A percentile compares a stretch with the other conserved stretches of the same genome.
These are phyloP conservation scores for Hortaea sp. DNA, from an alignment of 2,329 filamentous ascomycete species.

Conservation along the genomic window DNA sequence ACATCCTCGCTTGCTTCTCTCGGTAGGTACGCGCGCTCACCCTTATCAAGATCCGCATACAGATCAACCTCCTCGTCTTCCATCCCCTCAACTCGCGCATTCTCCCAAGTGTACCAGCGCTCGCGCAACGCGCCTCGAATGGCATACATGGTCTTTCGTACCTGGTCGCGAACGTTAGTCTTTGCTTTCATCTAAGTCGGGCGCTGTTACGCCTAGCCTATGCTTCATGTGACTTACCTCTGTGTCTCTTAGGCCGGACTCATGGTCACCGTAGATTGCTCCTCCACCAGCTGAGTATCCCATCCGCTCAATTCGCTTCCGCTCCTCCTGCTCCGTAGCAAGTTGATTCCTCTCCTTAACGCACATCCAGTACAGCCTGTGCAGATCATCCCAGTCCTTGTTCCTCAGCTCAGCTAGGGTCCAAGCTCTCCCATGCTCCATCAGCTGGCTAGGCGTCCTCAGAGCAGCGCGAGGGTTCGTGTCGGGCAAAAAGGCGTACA, in stretches of 20 bases:
- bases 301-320: conserved; percentile 54
- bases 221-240: conserved; percentile 23
- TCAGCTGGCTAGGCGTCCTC: conserved; percentile 59
- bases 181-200: too few relatives aligned
- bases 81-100: conserved; percentile 57
- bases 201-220: too few relatives aligned
- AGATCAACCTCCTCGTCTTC: conserved; percentile 58
- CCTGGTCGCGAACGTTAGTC: conserved; percentile 23
- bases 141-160: conserved; percentile 64
- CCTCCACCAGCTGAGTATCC: conserved; percentile 44
- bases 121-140: conserved; percentile 84
- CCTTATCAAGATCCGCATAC: conserved; percentile 25
- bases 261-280: conserved; percentile 56
- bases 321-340: conserved; percentile 52
- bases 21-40: conserved; percentile 35
- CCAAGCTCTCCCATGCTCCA: conserved; percentile 72
- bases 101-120: conserved; percentile 78
- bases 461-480: conserved; percentile 48
- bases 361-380: conserved; percentile 90
- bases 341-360: conserved; percentile 83
- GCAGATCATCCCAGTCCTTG: conserved; percentile 91
- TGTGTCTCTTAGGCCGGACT: conserved; percentile 53
- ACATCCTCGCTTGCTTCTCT: conserved; percentile 29
- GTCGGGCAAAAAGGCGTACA: conserved; percentile 85
- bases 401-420: conserved; percentile 70